Conservation (phyloP, 495 filamentous ascomycete species). For the Hypoxylon subgilvum region DNA sequence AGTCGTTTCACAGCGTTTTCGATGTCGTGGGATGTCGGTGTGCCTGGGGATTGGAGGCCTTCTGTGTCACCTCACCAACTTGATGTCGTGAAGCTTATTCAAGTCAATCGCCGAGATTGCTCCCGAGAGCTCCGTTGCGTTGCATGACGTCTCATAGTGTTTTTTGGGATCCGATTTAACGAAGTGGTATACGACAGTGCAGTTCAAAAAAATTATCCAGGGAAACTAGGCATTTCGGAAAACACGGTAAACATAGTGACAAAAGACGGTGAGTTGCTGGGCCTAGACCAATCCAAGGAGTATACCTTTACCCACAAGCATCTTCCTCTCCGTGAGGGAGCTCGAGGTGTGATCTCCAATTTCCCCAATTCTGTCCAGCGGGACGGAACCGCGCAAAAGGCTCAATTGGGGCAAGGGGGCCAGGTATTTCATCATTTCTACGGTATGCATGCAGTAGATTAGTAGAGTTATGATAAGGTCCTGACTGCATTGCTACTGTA, state of each 20-base stretch:
- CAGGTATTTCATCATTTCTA: constrained; percentile 21
- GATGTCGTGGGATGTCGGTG: constrained; percentile 5
- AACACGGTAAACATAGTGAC: constrained; percentile 22
- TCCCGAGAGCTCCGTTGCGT: constrained; percentile 31
- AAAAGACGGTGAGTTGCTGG: constrained; percentile 27
- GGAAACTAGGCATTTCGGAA: constrained; percentile 16
- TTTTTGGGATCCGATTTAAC: constrained; percentile 15
- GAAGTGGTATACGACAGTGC: constrained; percentile 19
- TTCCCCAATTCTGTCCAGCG: constrained; percentile 37
- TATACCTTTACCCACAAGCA: constrained; percentile 13
- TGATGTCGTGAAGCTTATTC: constrained; percentile 27
- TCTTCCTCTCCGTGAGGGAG: neutral
- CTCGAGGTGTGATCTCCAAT: constrained; percentile 31
- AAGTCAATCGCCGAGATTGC: constrained; percentile 31
- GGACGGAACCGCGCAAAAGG: constrained; percentile 29
- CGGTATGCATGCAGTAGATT: constrained; percentile 8
- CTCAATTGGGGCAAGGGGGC: constrained; percentile 27
- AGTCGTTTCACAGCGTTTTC: constrained; percentile 22
- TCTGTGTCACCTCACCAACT: constrained; percentile 17
- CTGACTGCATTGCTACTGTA: constrained; percentile 21
- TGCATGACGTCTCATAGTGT: constrained; percentile 28
- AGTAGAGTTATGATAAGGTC: constrained; percentile 18
- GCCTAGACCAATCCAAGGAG: constrained; percentile 34
- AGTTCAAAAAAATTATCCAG: neutral
- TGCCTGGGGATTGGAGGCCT: constrained; percentile 7